Evolutionary conservation across 179 eudicot species (phyloP).

Genomic region (Drosera spatulata): DNA sequence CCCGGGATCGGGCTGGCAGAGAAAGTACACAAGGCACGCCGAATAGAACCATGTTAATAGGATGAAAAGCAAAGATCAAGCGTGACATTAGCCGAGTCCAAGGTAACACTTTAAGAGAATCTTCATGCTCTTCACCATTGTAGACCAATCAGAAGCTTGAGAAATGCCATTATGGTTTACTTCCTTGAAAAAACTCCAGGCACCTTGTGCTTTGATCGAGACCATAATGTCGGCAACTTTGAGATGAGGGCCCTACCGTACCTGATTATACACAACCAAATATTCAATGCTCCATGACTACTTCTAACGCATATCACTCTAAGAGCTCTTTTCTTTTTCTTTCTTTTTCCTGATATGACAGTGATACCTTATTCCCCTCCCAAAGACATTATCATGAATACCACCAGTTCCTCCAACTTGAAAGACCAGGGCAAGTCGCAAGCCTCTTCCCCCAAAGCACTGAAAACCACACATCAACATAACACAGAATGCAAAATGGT

Average conservation of each 20-base stretch:
- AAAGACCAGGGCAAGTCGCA: conserved; percentile 35
- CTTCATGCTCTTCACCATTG: conserved; percentile 37
- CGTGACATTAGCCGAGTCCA: background rate
- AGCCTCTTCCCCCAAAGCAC: conserved; percentile 37
- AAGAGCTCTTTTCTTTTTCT: background rate
- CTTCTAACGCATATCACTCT: background rate
- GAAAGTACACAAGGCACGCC: too few relatives aligned
- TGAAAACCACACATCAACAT: conserved; percentile 4
- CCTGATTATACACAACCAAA: conserved; percentile 26
- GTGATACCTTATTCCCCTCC: conserved; percentile 48
- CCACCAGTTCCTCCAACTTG: conserved; percentile 37
- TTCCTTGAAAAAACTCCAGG: conserved; percentile 40
- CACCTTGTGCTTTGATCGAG: conserved; percentile 57
- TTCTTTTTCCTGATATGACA: background rate
- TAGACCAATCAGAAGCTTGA: conserved; percentile 24
- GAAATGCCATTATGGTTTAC: conserved; percentile 33
- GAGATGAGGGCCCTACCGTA: conserved; percentile 37
- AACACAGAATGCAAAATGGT: too few relatives aligned
- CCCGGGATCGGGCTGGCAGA: too few relatives aligned
- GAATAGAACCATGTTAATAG: too few relatives aligned
- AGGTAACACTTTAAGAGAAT: background rate
- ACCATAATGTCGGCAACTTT: conserved; percentile 36
- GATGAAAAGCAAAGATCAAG: too few relatives aligned
- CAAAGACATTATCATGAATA: conserved; percentile 21
- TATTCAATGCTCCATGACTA: background rate